Percentiles rank a stretch among this genome's conserved stretches.
These are phyloP conservation scores for Crotalaria pallida DNA, from an alignment of 306 rosid genomes.

Conservation along the genomic window DNA sequence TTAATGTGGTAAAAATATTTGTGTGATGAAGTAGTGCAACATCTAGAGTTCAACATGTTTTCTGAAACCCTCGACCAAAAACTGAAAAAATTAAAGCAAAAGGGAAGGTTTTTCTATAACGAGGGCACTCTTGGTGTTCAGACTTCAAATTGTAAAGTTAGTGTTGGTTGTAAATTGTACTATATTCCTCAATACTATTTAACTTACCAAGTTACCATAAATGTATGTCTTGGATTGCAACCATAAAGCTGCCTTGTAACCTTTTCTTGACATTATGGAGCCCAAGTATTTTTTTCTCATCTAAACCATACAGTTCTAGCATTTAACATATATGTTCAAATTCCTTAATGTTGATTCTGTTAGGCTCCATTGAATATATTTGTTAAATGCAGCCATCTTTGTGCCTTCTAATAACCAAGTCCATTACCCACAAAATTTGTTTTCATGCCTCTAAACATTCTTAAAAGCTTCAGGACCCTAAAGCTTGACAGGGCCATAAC, in stretches of 20 bases:
- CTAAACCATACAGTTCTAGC: background rate
- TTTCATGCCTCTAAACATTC: background rate
- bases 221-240: background rate
- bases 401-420: background rate
- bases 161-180: background rate
- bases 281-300: background rate
- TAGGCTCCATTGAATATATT: background rate
- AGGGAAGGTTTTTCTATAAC: background rate
- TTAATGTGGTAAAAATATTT: constrained; percentile 35
- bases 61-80: background rate
- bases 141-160: background rate
- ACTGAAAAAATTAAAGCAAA: background rate
- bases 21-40: constrained; percentile 18
- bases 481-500: background rate
- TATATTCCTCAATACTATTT: background rate
- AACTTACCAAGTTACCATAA: background rate
- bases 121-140: background rate
- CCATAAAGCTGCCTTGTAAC: background rate
- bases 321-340: background rate
- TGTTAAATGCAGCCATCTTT: background rate
- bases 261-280: background rate
- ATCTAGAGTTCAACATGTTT: background rate
- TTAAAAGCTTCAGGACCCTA: background rate
- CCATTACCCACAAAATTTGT: background rate
- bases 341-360: background rate